A percentile compares a stretch with the other conserved stretches of the same genome.
Conservation (phyloP, 768 basidiomycete genomes). For the Naganishia kalamii region DNA sequence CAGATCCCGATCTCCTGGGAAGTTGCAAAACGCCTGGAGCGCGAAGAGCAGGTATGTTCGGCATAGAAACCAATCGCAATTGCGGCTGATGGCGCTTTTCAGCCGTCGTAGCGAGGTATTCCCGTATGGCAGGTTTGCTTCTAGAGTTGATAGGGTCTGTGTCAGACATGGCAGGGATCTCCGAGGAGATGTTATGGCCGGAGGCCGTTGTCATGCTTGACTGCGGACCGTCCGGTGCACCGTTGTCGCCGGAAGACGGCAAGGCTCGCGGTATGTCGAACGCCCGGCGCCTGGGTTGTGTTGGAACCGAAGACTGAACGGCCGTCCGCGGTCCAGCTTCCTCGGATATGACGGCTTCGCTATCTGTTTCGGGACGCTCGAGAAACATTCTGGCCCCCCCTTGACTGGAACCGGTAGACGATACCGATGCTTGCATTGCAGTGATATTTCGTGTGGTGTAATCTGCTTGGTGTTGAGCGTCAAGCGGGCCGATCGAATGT, state of each 20-base stretch:
- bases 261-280: background rate
- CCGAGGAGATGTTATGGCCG: background rate
- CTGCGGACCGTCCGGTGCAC: background rate
- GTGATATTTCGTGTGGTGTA: too few relatives aligned
- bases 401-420: background rate
- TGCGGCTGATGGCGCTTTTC: conserved; percentile 1
- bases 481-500: background rate
- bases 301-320: too few relatives aligned
- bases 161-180: conserved; percentile 1
- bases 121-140: background rate
- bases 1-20: background rate
- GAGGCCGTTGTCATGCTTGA: background rate
- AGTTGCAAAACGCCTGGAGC: background rate
- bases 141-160: background rate
- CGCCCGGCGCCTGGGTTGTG: background rate
- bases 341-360: too few relatives aligned
- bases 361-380: background rate
- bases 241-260: background rate
- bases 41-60: background rate
- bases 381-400: background rate
- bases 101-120: background rate
- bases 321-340: too few relatives aligned
- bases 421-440: too few relatives aligned
- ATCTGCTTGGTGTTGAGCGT: background rate
- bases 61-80: conserved; percentile 1